phyloP scores from a whole-genome alignment of 257 asterid genomes.

The Primulina tabacum region DNA sequence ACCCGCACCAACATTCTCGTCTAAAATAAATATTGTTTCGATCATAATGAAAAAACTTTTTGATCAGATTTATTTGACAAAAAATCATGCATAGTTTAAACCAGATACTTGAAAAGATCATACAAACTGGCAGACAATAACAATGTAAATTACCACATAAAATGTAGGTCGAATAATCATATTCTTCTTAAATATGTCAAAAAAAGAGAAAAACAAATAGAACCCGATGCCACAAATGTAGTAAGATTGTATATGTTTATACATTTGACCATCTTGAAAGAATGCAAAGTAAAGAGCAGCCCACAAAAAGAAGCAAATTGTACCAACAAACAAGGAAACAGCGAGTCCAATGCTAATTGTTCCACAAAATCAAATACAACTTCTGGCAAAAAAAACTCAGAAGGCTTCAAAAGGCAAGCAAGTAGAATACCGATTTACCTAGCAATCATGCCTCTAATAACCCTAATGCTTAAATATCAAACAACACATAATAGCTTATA shows the following conservation, averaged over 20 bases:
- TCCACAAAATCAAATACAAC: no score
- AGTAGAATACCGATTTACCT: background rate
- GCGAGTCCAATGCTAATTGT: background rate
- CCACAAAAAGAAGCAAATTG: background rate
- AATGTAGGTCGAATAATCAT: background rate
- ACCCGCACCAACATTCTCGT: no score
- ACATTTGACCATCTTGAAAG: background rate
- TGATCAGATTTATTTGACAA: slow-evolving; percentile 3
- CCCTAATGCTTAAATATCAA: slow-evolving; percentile 11
- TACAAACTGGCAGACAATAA: background rate
- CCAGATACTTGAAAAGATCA: background rate
- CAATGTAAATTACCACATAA: background rate
- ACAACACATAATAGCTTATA: background rate
- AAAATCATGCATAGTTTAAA: background rate
- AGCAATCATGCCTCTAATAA: background rate
- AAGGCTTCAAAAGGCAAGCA: background rate
- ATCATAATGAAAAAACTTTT: no score
- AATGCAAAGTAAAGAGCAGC: background rate
- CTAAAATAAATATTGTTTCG: no score
- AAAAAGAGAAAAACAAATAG: background rate
- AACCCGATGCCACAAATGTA: slow-evolving; percentile 10
- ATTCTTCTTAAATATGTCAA: background rate
- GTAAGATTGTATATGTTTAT: background rate
- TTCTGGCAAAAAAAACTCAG: no score
- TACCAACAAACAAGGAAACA: background rate